Percentiles rank a stretch among this genome's conserved stretches.
Conservation (phyloP, 2,329 filamentous ascomycete genomes). For the Ophiostoma fasciatum region DNA sequence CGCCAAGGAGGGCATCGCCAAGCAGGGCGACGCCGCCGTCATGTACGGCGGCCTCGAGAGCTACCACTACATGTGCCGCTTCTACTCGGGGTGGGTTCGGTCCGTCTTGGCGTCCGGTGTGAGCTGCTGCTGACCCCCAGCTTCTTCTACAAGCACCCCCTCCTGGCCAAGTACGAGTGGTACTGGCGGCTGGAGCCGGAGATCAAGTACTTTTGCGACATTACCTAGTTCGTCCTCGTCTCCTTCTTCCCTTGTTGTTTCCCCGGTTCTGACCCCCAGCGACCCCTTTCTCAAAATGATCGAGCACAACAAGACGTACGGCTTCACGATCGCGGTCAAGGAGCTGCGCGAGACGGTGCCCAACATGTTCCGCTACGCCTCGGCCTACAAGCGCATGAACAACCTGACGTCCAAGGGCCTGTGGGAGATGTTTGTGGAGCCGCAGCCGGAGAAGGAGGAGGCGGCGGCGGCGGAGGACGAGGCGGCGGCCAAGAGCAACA, state of each 20-base stretch:
- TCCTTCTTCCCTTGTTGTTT: slow-evolving; percentile 10
- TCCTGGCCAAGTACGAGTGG: slow-evolving; percentile 96
- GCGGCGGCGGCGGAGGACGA: slow-evolving; percentile 43
- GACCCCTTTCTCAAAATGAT: slow-evolving; percentile 96
- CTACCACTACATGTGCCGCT: slow-evolving; percentile 98
- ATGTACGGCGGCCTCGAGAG: slow-evolving; percentile 99
- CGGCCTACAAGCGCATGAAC: slow-evolving; percentile 86
- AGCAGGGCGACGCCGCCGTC: slow-evolving; percentile 92
- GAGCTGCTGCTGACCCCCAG: slow-evolving; percentile 22
- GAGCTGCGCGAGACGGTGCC: slow-evolving; percentile 95
- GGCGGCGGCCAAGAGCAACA: slow-evolving; percentile 45
- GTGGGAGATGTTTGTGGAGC: slow-evolving; percentile 98
- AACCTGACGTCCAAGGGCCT: slow-evolving; percentile 82
- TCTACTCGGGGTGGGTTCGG: slow-evolving; percentile 76
- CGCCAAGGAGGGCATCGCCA: slow-evolving; percentile 87
- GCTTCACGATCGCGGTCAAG: slow-evolving; percentile 97
- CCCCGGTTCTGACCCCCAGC: slow-evolving; percentile 32
- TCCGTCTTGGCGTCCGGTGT: too few relatives aligned
- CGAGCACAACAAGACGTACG: slow-evolving; percentile 89
- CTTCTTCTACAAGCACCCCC: slow-evolving; percentile 94
- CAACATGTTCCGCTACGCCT: slow-evolving; percentile 98
- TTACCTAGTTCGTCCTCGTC: slow-evolving; percentile 64
- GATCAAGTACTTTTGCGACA: slow-evolving; percentile 99
- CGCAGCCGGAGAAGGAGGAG: slow-evolving; percentile 48
- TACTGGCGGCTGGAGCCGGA: slow-evolving; percentile 99